A percentile compares a stretch with the other conserved stretches of the same genome.
These are phyloP conservation scores for Lipomyces yamanashiensis DNA, from an alignment of 805 yeast genomes.

Conservation along the genomic window DNA sequence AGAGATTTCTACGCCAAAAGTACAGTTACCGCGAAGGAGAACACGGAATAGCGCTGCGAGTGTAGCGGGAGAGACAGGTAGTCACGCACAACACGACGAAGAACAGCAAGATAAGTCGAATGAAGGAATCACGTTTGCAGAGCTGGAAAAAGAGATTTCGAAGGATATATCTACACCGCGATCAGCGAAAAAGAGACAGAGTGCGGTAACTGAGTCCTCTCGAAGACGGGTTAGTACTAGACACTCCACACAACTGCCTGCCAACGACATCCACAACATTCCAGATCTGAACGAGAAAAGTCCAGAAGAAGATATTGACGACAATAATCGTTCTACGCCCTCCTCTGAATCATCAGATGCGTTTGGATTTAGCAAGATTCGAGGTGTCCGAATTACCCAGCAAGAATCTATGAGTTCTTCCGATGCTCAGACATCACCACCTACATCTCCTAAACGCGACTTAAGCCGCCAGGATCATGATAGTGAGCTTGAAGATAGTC, in stretches of 20 bases:
- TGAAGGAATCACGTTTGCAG: too few species aligned
- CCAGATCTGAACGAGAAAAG: too few species aligned
- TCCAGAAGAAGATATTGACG: conserved; percentile 10
- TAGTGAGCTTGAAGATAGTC: background rate
- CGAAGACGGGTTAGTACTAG: too few species aligned
- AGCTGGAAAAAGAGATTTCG: too few species aligned
- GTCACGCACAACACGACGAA: background rate
- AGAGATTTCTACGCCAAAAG: background rate
- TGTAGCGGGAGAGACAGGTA: background rate
- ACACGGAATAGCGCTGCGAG: conserved; percentile 1
- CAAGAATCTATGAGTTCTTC: conserved; percentile 3
- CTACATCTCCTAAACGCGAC: background rate
- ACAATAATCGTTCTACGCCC: conserved; percentile 5
- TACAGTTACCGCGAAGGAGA: conserved; percentile 2
- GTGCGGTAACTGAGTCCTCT: too few species aligned
- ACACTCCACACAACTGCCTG: too few species aligned
- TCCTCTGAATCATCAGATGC: conserved; percentile 30
- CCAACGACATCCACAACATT: too few species aligned
- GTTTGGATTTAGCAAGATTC: conserved; percentile 29
- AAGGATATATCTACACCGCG: too few species aligned
- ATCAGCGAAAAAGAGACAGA: too few species aligned
- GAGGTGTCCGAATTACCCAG: conserved; percentile 14
- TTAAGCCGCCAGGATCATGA: background rate
- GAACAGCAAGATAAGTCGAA: background rate
- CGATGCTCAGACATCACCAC: background rate